Evolutionary conservation across 345 rosid genomes (phyloP), one percentile per base, ranked within the genome.

Genomic region (Gynandropsis gynandra): DNA sequence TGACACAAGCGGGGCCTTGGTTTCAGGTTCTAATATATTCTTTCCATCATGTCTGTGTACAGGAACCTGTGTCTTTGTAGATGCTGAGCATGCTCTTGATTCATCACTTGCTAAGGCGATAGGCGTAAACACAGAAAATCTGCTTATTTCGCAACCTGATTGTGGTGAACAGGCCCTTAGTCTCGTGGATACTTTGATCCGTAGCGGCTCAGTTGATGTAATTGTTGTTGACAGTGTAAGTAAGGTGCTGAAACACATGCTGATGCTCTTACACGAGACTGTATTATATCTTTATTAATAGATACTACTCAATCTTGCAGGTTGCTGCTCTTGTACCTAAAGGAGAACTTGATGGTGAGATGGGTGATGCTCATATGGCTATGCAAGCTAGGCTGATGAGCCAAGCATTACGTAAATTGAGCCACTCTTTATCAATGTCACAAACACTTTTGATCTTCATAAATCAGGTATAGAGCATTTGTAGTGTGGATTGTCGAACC

Each of bases 331-430:
- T 93, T 54, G 99, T 93, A 61, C 99, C 98, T 59, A 85, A 85
- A 76, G 70, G 87, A 62, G 99, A 93, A 70, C 99, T 93, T 13
- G 97, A 93, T 29, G 97, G 99, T 0, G 97, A 88, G 85, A 93
- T 88, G 97, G 99, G 99, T 62, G 97, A 93, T 74, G 99, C 95
- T 52, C 95, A 93, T 69, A 87, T 92, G 95, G 95, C 98, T 63
- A 72, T 92, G 97, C 97, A 87, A 80, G 98, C 98, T 40, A 82
- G 99, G 64, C 67, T 93, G 66, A 93, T 88, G 99, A 93, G 95
- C 70, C 99, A 88, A 75, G 97, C 99, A 16, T 90, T 93, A 47
- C 94, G 97, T 71, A 93, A 93, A 64, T 59, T 93, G 63, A 88
- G 94, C 64, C 97, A 88, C 68, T 93, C 97, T 36, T 69, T 93